Evolutionary conservation across 331 rosid species (phyloP).

Genomic region (Telfairia occidentalis): DNA sequence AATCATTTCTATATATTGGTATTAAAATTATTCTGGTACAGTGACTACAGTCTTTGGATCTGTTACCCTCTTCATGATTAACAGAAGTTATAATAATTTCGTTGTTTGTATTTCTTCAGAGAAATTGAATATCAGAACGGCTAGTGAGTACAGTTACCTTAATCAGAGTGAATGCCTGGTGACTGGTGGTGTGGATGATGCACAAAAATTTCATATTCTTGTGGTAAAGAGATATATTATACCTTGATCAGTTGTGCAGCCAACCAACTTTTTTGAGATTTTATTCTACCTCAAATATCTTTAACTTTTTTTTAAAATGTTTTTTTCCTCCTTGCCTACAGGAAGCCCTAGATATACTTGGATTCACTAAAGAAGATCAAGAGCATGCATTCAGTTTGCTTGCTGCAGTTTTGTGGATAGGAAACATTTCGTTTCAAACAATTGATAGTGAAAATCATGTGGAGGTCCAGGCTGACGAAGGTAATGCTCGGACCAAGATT

Average conservation of each 20-base stretch:
- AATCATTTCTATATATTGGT: background rate
- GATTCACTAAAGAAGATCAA: constrained; percentile 64
- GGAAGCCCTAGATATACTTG: constrained; percentile 61
- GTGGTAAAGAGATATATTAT: constrained; percentile 36
- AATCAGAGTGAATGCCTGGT: constrained; percentile 71
- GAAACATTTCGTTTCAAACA: constrained; percentile 69
- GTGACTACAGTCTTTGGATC: background rate
- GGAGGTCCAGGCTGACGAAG: constrained; percentile 75
- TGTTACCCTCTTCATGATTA: background rate
- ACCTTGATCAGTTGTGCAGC: background rate
- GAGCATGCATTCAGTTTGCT: constrained; percentile 50
- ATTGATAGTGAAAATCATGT: constrained; percentile 59
- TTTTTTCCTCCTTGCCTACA: constrained; percentile 20
- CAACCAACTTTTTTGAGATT: constrained; percentile 11
- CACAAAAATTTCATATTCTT: constrained; percentile 43
- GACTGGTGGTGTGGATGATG: constrained; percentile 70
- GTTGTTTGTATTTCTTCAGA: constrained; percentile 38
- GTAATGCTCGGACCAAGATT: constrained; percentile 28
- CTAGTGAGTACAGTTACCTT: constrained; percentile 73
- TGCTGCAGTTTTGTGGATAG: constrained; percentile 80
- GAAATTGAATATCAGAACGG: constrained; percentile 53
- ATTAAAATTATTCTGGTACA: background rate
- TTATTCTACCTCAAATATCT: constrained; percentile 15
- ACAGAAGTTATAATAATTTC: background rate
- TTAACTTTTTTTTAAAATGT: constrained; percentile 3